These are phyloP conservation scores for Helianthus annuus DNA, from an alignment of 129 eudicot species.

Conservation along the genomic window HanXRQr2.0-SUNRISE NC_035445.2:84661893-84662392, in stretches of 20 bases:
- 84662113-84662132: neutral
- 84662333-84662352: neutral
- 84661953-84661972: neutral
- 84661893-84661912: neutral
- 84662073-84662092: neutral
- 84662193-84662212: neutral
- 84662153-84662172: neutral
- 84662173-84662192: neutral
- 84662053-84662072: neutral
- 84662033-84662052: neutral
- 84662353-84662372: neutral
- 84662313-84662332: neutral
- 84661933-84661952: neutral
- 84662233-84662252: neutral
- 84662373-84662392: neutral
- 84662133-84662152: neutral
- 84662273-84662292: neutral
- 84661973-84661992: neutral
- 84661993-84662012: neutral
- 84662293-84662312: neutral
- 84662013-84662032: neutral
- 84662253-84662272: neutral
- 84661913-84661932: neutral
- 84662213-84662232: neutral
- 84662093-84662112: neutral